Percentiles rank a stretch among this genome's conserved stretches.
Evolutionary conservation across 345 rosid species (phyloP).

Genomic region (Citropsis articulata): DNA sequence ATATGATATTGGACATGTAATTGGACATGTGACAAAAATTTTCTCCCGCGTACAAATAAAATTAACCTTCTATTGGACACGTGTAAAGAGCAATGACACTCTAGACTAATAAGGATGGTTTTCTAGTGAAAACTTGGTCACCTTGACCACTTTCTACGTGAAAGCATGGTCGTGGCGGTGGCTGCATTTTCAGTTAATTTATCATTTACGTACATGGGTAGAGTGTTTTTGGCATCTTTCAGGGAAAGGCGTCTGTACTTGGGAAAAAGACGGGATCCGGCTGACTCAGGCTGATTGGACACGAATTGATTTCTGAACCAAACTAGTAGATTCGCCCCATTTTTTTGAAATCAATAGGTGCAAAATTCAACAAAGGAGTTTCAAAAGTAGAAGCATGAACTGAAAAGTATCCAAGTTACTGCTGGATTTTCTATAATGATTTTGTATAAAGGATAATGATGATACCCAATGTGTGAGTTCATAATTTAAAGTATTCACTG

Average conservation of each 20-base stretch:
- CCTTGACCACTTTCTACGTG: not conserved
- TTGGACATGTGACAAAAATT: too few species aligned
- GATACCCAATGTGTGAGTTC: too few species aligned
- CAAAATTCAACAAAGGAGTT: slow-evolving; percentile 11
- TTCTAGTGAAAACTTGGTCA: not conserved
- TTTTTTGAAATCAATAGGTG: not conserved
- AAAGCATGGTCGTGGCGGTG: not conserved
- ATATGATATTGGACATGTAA: too few species aligned
- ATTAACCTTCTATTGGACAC: too few species aligned
- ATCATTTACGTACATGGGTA: not conserved
- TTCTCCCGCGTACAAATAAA: too few species aligned
- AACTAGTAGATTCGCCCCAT: not conserved
- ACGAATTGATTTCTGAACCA: not conserved
- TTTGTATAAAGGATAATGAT: too few species aligned
- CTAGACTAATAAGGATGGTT: too few species aligned
- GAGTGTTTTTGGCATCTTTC: not conserved
- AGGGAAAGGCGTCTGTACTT: not conserved
- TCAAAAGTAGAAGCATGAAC: slow-evolving; percentile 15
- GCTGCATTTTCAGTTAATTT: not conserved
- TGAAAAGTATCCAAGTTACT: not conserved
- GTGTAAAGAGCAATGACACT: too few species aligned
- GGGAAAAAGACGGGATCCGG: not conserved
- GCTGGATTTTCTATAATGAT: slow-evolving; percentile 4
- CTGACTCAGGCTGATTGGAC: not conserved
- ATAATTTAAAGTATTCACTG: too few species aligned